Percentiles rank a stretch among this genome's conserved stretches.
Conservation (phyloP, 2,329 filamentous ascomycete species). For the Pestalotiopsis sp. region DNA sequence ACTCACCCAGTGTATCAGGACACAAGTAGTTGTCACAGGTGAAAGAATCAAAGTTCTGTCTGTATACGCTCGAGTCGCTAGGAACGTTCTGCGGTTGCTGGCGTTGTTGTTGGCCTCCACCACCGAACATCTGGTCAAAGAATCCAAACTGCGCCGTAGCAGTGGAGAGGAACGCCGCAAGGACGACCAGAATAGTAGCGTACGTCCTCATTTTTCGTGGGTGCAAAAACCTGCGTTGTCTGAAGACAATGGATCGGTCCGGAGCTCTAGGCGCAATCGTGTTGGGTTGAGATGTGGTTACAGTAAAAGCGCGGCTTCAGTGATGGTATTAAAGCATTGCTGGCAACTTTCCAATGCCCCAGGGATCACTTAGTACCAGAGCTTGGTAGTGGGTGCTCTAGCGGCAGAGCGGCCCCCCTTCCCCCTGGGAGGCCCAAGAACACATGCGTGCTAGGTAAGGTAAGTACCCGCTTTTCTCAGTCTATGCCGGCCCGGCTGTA, state of each 20-base stretch:
- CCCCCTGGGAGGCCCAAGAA: neutral
- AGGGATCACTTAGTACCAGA: neutral
- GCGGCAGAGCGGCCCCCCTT: neutral
- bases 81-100: slow-evolving; percentile 73
- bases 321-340: neutral
- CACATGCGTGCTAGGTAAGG: neutral
- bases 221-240: neutral
- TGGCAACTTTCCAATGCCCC: neutral
- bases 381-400: neutral
- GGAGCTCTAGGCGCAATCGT: neutral
- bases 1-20: slow-evolving; percentile 74
- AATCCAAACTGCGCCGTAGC: slow-evolving; percentile 87
- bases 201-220: neutral
- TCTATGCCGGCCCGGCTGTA: neutral
- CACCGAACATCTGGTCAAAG: slow-evolving; percentile 96
- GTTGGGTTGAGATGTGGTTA: neutral
- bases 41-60: slow-evolving; percentile 54
- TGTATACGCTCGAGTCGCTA: slow-evolving; percentile 81
- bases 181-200: slow-evolving; percentile 39
- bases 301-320: neutral
- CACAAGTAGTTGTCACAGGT: slow-evolving; percentile 93
- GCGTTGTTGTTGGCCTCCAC: slow-evolving; percentile 46
- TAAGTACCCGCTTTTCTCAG: neutral
- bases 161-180: slow-evolving; percentile 62
- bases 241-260: neutral